Percentiles rank a stretch among this genome's conserved stretches.
Conservation (phyloP, 2,329 filamentous ascomycete genomes). For the Sclerotinia borealis region DNA sequence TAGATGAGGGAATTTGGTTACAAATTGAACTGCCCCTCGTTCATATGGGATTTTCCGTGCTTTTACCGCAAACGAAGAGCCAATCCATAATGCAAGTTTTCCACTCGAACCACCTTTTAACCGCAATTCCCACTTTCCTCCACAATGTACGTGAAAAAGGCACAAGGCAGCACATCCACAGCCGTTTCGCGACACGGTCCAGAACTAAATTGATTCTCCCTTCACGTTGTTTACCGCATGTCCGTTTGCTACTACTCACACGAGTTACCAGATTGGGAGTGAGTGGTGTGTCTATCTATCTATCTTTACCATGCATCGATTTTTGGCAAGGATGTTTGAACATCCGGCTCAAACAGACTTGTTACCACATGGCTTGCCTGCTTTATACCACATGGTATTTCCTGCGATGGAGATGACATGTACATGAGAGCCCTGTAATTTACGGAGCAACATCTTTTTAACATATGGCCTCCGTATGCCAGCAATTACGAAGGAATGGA, state of each 20-base stretch:
- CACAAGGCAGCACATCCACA: background rate
- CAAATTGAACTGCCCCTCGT: background rate
- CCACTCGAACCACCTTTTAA: background rate
- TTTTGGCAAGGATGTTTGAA: background rate
- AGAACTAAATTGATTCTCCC: background rate
- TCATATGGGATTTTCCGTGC: background rate
- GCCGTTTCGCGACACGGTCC: background rate
- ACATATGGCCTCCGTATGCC: background rate
- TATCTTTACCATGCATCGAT: background rate
- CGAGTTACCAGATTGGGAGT: background rate
- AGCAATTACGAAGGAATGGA: background rate
- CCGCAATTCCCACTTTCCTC: background rate
- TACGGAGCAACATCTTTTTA: background rate
- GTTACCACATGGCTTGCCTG: conserved; percentile 1
- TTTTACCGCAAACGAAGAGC: background rate
- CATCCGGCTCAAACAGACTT: background rate
- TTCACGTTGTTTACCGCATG: background rate
- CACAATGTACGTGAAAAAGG: background rate
- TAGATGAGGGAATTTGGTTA: background rate
- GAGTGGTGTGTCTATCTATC: background rate
- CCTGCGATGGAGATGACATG: background rate
- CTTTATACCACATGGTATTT: background rate
- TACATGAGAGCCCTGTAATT: background rate
- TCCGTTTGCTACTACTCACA: background rate
- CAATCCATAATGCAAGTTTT: background rate